Evolutionary conservation across 345 rosid species (phyloP).

Genomic region (Corchorus olitorius): DNA sequence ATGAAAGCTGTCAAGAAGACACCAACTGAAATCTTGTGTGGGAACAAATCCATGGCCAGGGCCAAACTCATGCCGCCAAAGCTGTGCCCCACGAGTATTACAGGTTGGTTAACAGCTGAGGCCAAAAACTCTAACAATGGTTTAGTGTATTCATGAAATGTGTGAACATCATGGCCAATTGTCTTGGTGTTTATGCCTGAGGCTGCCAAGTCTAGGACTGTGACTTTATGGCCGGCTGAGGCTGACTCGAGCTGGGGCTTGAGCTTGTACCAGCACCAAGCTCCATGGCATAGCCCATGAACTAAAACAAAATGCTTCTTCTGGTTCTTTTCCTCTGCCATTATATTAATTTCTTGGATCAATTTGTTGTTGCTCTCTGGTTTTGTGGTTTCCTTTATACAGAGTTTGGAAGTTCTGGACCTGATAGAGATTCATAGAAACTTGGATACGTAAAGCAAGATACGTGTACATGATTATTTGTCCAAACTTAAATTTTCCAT

Average conservation of each 20-base stretch:
- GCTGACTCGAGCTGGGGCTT: constrained; percentile 49
- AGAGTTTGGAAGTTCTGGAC: too few species aligned
- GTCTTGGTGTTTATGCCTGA: constrained; percentile 44
- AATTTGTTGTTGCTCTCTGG: not conserved
- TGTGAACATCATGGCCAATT: constrained; percentile 45
- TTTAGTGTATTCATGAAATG: constrained; percentile 43
- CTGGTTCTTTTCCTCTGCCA: constrained; percentile 21
- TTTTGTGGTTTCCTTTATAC: too few species aligned
- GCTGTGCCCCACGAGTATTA: constrained; percentile 70
- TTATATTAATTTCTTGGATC: not conserved
- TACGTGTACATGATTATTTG: too few species aligned
- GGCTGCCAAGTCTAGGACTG: constrained; percentile 50
- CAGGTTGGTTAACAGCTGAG: constrained; percentile 42
- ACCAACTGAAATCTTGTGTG: constrained; percentile 30
- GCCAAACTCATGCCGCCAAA: constrained; percentile 62
- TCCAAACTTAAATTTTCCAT: too few species aligned
- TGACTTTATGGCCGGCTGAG: constrained; percentile 57
- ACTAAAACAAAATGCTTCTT: constrained; percentile 63
- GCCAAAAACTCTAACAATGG: constrained; percentile 52
- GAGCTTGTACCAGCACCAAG: constrained; percentile 71
- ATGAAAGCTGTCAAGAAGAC: constrained; percentile 42
- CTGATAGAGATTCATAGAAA: too few species aligned
- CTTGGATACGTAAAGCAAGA: too few species aligned
- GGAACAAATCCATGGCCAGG: constrained; percentile 42
- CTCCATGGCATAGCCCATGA: constrained; percentile 65